phyloP scores from a whole-genome alignment of 1,139 yeast genomes.

The Yamadazyma trypodendri region DNA sequence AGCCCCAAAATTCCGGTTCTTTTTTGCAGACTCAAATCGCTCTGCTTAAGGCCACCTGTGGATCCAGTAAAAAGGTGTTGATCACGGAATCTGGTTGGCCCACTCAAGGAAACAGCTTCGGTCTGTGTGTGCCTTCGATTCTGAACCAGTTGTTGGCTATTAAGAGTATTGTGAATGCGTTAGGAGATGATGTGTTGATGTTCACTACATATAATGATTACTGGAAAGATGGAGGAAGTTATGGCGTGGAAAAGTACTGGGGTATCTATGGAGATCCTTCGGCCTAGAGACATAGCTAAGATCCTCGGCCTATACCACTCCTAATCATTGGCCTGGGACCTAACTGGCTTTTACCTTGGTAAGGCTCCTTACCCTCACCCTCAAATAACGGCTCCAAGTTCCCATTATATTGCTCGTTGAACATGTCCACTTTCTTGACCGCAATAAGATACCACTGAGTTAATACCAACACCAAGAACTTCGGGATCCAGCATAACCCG shows the following conservation, averaged over 20 bases:
- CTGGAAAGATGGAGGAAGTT: conserved; percentile 73
- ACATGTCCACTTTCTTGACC: not conserved
- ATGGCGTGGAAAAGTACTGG: conserved; percentile 72
- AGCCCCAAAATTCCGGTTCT: conserved; percentile 64
- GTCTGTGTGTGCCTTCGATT: conserved; percentile 69
- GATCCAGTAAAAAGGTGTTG: conserved; percentile 54
- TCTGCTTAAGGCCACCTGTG: conserved; percentile 66
- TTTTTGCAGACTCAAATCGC: conserved; percentile 70
- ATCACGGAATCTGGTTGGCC: conserved; percentile 88
- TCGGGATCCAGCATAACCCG: conserved; percentile 1
- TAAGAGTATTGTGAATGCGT: conserved; percentile 48
- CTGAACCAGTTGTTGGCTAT: conserved; percentile 63
- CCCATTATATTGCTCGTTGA: not conserved
- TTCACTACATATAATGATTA: conserved; percentile 75
- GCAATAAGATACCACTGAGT: not conserved
- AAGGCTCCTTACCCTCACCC: no score
- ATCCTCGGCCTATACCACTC: no score
- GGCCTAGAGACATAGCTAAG: no score
- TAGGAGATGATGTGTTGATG: conserved; percentile 58
- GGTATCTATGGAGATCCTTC: conserved; percentile 49
- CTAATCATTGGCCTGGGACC: no score
- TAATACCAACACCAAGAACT: conserved; percentile 1
- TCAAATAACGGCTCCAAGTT: no score
- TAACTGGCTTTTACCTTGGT: no score
- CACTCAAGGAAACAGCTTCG: conserved; percentile 61